Percentiles rank a stretch among this genome's conserved stretches.
Conservation (phyloP, 2,329 filamentous ascomycete species). For the Aspergillus intermedius region DNA sequence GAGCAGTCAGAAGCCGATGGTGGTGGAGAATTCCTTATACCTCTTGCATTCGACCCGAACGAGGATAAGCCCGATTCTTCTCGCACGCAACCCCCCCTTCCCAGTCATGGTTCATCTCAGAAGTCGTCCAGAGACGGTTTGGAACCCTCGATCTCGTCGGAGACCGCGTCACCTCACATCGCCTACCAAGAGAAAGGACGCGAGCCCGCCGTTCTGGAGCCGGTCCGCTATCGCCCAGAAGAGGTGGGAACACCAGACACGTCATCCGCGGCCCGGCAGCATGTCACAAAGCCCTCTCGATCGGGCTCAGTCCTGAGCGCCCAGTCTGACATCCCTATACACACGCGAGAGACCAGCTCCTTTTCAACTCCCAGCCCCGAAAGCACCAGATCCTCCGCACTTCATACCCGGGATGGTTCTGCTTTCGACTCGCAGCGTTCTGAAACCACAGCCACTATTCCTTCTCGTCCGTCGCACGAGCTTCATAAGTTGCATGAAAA, state of each 20-base stretch:
- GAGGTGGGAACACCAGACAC: conserved; percentile 21
- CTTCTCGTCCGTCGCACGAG: conserved; percentile 54
- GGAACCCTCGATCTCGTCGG: conserved; percentile 30
- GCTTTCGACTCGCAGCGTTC: conserved; percentile 24
- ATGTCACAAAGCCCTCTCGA: conserved; percentile 61
- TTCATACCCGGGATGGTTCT: conserved; percentile 27
- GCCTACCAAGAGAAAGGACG: conserved; percentile 81
- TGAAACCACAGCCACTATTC: conserved; percentile 24
- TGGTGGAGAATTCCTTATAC: conserved; percentile 67
- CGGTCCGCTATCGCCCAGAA: conserved; percentile 23
- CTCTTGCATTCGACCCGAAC: conserved; percentile 66
- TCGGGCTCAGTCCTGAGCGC: conserved; percentile 43
- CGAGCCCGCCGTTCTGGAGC: conserved; percentile 47
- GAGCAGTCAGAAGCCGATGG: conserved; percentile 37
- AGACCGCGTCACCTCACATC: conserved; percentile 71
- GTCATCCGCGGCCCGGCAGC: conserved; percentile 56
- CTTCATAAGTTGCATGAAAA: conserved; percentile 51
- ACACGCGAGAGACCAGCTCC: conserved; percentile 35
- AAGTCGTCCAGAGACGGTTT: conserved; percentile 18
- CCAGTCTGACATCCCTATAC: conserved; percentile 33
- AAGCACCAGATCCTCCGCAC: conserved; percentile 15
- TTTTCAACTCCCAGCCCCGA: conserved; percentile 32
- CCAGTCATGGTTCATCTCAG: conserved; percentile 18
- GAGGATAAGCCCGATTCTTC: conserved; percentile 50
- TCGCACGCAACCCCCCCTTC: conserved; percentile 41